These are phyloP conservation scores for Xylariales sp. DNA, from an alignment of 2,329 filamentous ascomycete species.

Conservation along the genomic window DNA sequence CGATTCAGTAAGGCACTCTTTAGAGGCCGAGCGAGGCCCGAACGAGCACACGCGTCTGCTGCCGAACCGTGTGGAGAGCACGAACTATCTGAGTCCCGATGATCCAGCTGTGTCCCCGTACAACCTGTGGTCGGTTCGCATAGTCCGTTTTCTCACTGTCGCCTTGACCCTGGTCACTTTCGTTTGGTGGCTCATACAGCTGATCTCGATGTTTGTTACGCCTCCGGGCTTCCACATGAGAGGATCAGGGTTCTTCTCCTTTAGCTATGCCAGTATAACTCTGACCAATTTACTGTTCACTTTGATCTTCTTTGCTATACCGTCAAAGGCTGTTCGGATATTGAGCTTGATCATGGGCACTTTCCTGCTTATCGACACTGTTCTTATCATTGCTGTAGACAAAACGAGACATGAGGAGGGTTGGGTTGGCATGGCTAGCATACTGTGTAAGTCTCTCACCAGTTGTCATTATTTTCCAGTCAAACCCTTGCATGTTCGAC, in stretches of 20 bases:
- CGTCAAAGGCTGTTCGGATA: constrained; percentile 74
- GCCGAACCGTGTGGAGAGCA: constrained; percentile 58
- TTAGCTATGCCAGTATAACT: constrained; percentile 76
- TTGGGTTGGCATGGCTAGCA: constrained; percentile 84
- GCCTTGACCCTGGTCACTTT: constrained; percentile 72
- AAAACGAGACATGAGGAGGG: constrained; percentile 78
- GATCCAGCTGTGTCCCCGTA: constrained; percentile 81
- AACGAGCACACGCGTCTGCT: constrained; percentile 63
- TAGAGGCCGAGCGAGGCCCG: constrained; percentile 21
- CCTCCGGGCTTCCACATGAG: constrained; percentile 81
- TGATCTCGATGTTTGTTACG: constrained; percentile 89
- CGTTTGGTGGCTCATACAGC: constrained; percentile 86
- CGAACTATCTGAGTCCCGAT: constrained; percentile 66
- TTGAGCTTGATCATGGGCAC: constrained; percentile 63
- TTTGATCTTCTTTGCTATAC: constrained; percentile 82
- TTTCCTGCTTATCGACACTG: constrained; percentile 68
- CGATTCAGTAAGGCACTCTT: constrained; percentile 14
- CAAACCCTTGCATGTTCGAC: no score
- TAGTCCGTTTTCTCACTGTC: constrained; percentile 73
- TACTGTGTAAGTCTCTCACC: constrained; percentile 50
- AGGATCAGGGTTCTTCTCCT: constrained; percentile 89
- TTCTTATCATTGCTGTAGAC: constrained; percentile 73
- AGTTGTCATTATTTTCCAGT: no score
- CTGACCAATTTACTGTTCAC: constrained; percentile 70
- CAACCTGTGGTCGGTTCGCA: constrained; percentile 87